A percentile compares a stretch with the other conserved stretches of the same genome.
These are phyloP conservation scores for Mucor circinelloides DNA, from an alignment of 371 early-diverging fungal genomes.

Conservation along the genomic window DNA sequence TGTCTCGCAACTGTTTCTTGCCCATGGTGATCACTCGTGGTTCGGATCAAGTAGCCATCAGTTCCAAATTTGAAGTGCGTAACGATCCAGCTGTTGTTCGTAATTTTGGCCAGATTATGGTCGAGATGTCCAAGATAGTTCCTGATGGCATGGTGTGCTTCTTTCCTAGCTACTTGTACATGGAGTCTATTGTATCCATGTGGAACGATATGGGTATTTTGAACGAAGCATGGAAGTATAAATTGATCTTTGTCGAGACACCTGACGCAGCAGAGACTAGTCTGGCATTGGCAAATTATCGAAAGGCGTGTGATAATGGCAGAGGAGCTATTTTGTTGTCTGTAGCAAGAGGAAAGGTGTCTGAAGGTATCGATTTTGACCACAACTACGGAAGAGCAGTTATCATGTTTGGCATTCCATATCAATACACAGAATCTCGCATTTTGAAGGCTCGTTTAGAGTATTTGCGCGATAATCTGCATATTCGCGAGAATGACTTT, in stretches of 20 bases:
- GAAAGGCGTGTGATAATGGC: conserved; percentile 97
- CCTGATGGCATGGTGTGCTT: conserved; percentile 99
- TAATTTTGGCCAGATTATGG: conserved; percentile 98
- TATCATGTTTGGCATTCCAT: conserved; percentile 99
- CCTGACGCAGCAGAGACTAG: conserved; percentile 99
- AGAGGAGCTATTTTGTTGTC: conserved; percentile 98
- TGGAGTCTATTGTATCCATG: conserved; percentile 98
- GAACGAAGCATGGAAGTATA: conserved; percentile 94
- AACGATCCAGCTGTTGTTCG: conserved; percentile 99
- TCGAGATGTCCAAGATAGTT: conserved; percentile 92
- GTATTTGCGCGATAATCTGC: conserved; percentile 91
- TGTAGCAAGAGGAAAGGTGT: conserved; percentile 99
- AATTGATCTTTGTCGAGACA: conserved; percentile 99
- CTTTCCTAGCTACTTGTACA: conserved; percentile 99
- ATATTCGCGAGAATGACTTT: conserved; percentile 98
- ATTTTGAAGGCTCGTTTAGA: conserved; percentile 96
- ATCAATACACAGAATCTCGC: conserved; percentile 98
- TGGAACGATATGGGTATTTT: conserved; percentile 98
- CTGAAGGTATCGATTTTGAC: conserved; percentile 99
- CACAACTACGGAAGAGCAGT: conserved; percentile 99
- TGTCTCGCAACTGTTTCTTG: conserved; percentile 92
- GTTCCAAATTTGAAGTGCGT: conserved; percentile 96
- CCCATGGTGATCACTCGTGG: conserved; percentile 98
- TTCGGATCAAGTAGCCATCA: conserved; percentile 96
- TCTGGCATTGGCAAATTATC: conserved; percentile 94